A percentile compares a stretch with the other conserved stretches of the same genome.
Evolutionary conservation across 805 yeast species (phyloP).

Genomic region (Candida takata): DNA sequence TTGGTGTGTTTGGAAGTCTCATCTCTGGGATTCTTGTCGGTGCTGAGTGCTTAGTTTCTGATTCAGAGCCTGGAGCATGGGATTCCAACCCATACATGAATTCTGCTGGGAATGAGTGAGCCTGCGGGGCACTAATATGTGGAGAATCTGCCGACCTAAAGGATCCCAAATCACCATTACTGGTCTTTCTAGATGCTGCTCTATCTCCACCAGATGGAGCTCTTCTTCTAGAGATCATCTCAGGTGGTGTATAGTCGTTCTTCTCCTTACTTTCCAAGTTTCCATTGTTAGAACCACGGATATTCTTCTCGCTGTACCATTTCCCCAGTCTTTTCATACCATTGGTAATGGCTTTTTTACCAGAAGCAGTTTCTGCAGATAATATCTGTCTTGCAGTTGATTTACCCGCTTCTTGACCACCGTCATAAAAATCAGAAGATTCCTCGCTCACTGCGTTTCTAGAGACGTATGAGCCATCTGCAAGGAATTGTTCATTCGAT

Average conservation of each 20-base stretch:
- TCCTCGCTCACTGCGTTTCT: conserved; percentile 7
- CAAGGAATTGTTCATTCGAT: conserved; percentile 23
- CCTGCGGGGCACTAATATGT: conserved; percentile 20
- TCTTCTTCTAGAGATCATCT: conserved; percentile 59
- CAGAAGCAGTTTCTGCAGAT: conserved; percentile 23
- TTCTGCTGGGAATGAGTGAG: conserved; percentile 24
- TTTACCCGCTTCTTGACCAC: conserved; percentile 4
- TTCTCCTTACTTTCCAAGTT: conserved; percentile 1
- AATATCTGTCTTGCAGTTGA: conserved; percentile 18
- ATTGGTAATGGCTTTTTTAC: conserved; percentile 33
- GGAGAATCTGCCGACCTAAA: conserved; percentile 3
- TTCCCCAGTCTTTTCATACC: conserved; percentile 57
- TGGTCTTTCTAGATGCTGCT: conserved; percentile 3
- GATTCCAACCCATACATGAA: conserved; percentile 17
- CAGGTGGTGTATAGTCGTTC: conserved; percentile 37
- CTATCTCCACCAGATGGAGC: conserved; percentile 16
- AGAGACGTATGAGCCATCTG: conserved; percentile 24
- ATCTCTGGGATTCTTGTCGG: conserved; percentile 21
- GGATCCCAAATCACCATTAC: conserved; percentile 7
- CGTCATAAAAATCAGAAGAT: conserved; percentile 11
- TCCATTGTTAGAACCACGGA: conserved; percentile 7
- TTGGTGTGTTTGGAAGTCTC: conserved; percentile 15
- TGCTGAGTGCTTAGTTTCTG: conserved; percentile 9
- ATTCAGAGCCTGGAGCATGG: conserved; percentile 10
- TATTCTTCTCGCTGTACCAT: conserved; percentile 55